Evolutionary conservation across 2,329 filamentous ascomycete genomes (phyloP).

Genomic region (Nothopassalora personata): DNA sequence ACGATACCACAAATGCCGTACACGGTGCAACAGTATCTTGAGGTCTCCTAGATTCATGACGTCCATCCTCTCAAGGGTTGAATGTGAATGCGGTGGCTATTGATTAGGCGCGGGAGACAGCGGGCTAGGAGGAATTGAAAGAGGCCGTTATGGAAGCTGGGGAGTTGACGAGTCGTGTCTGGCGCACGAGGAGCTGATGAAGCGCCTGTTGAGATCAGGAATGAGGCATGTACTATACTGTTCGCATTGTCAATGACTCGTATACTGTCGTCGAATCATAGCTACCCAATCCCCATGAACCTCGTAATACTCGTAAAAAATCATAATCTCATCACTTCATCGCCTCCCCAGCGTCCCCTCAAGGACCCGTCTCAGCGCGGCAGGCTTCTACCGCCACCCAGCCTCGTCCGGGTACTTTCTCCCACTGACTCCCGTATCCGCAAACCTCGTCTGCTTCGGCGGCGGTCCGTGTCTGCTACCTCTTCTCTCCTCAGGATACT

Average conservation of each 20-base stretch:
- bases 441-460: conserved; percentile 1
- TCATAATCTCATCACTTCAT: background rate
- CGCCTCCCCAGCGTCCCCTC: background rate
- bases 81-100: too few relatives aligned
- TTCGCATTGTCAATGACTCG: background rate
- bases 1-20: too few relatives aligned
- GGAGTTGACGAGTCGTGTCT: too few relatives aligned
- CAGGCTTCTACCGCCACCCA: conserved; percentile 1
- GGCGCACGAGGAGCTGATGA: too few relatives aligned
- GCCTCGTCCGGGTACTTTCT: conserved; percentile 10
- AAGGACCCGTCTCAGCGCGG: background rate
- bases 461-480: background rate
- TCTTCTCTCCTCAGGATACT: conserved; percentile 4
- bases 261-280: background rate
- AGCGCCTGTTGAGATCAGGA: too few relatives aligned
- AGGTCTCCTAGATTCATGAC: too few relatives aligned
- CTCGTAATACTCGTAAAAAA: background rate
- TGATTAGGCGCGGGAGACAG: too few relatives aligned
- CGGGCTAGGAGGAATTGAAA: too few relatives aligned
- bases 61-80: too few relatives aligned
- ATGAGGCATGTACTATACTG: background rate
- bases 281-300: background rate
- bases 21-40: too few relatives aligned
- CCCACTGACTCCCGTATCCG: conserved; percentile 10
- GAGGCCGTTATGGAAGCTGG: too few relatives aligned